Evolutionary conservation across 2,329 filamentous ascomycete species (phyloP).

Genomic region (Pestalotiopsis sp.): DNA sequence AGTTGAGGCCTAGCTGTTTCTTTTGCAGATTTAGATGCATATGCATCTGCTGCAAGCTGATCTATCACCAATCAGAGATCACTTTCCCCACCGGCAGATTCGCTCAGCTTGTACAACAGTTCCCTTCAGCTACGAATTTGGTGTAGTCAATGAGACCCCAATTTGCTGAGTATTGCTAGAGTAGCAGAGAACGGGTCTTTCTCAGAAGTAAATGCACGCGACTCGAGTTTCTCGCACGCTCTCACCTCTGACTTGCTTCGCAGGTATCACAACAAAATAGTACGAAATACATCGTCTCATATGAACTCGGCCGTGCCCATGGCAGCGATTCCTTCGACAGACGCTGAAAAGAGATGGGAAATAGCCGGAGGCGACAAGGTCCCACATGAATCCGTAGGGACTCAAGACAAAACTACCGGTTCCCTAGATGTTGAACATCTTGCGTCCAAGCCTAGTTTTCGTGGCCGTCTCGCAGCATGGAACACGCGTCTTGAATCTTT

Average conservation of each 20-base stretch:
- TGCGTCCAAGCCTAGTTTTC: not conserved
- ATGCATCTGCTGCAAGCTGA: not conserved
- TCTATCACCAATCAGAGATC: not conserved
- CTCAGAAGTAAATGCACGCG: no score
- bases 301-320: not conserved
- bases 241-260: no score
- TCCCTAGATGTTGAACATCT: no score
- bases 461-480: not conserved
- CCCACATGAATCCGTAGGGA: not conserved
- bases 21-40: not conserved
- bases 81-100: not conserved
- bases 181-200: no score
- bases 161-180: not conserved
- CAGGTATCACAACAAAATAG: no score
- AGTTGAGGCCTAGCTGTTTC: not conserved
- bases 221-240: no score
- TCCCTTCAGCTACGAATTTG: not conserved
- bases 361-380: not conserved
- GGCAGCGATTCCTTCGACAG: not conserved
- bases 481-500: slow-evolving; percentile 5
- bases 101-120: not conserved
- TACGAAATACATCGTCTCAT: no score
- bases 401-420: not conserved
- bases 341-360: not conserved
- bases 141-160: not conserved